phyloP scores from a whole-genome alignment of 2,329 filamentous ascomycete genomes.

The Remersonia thermophila region DNA sequence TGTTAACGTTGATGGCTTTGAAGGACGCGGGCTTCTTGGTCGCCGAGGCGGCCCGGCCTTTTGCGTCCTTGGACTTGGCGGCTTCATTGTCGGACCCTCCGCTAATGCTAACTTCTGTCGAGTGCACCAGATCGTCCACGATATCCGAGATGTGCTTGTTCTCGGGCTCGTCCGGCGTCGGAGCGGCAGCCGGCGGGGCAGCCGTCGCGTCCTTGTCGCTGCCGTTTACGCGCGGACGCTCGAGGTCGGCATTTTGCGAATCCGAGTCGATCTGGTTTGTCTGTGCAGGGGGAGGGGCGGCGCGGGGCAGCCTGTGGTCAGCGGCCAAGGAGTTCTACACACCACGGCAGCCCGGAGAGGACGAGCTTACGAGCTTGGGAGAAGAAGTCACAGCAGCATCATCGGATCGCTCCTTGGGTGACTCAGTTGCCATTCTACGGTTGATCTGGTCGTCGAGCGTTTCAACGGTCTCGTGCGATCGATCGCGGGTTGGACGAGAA shows the following conservation, averaged over 20 bases:
- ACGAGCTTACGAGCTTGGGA: slow-evolving; percentile 33
- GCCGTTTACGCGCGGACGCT: slow-evolving; percentile 38
- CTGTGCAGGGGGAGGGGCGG: slow-evolving; percentile 14
- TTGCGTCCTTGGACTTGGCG: slow-evolving; percentile 46
- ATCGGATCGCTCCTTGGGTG: slow-evolving; percentile 39
- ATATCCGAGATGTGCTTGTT: slow-evolving; percentile 45
- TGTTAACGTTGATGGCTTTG: slow-evolving; percentile 77
- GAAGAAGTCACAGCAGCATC: slow-evolving; percentile 40
- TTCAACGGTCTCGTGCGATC: slow-evolving; percentile 1
- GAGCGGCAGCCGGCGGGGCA: not conserved
- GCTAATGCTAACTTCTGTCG: slow-evolving; percentile 56
- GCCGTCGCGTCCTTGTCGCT: slow-evolving; percentile 20
- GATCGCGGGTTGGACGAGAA: slow-evolving; percentile 9
- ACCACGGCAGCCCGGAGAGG: no score
- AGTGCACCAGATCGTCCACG: slow-evolving; percentile 47
- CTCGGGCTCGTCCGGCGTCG: slow-evolving; percentile 37
- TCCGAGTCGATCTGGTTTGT: slow-evolving; percentile 26
- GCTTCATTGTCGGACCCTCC: slow-evolving; percentile 68
- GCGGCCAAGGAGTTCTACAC: slow-evolving; percentile 16
- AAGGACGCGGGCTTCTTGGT: slow-evolving; percentile 67
- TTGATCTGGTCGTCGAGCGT: slow-evolving; percentile 8
- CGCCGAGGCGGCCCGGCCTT: slow-evolving; percentile 43
- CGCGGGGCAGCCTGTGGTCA: slow-evolving; percentile 15
- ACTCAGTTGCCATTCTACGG: slow-evolving; percentile 55
- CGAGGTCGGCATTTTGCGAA: slow-evolving; percentile 35